Evolutionary conservation across 805 yeast species (phyloP).

Genomic region (Wickerhamiella shivajii): DNA sequence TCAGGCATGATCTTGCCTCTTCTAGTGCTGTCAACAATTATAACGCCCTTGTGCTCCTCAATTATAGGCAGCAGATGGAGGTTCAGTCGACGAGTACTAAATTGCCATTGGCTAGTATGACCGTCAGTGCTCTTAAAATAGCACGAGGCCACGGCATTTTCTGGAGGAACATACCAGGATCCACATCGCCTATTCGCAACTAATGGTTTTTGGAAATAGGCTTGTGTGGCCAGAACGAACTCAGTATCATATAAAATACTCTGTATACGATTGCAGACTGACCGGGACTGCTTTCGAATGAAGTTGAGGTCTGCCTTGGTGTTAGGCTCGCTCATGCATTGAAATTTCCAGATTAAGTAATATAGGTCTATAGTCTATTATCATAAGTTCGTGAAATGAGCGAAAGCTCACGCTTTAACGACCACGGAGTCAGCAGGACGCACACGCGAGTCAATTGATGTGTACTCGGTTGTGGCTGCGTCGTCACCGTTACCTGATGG

Average conservation of each 20-base stretch:
- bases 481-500: constrained; percentile 6
- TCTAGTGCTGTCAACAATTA: constrained; percentile 72
- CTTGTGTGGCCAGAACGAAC: constrained; percentile 33
- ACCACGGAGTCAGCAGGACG: too few relatives aligned
- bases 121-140: constrained; percentile 92
- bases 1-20: constrained; percentile 79
- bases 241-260: constrained; percentile 53
- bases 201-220: constrained; percentile 24
- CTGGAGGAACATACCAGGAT: constrained; percentile 58
- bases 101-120: constrained; percentile 68
- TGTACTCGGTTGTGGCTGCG: too few relatives aligned
- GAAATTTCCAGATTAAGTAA: too few relatives aligned
- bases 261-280: constrained; percentile 45
- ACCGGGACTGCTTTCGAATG: constrained; percentile 36
- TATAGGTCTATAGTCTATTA: too few relatives aligned
- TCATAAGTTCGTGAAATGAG: too few relatives aligned
- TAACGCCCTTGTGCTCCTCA: constrained; percentile 27
- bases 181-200: constrained; percentile 79
- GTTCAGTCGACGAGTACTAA: constrained; percentile 59
- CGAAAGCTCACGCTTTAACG: too few relatives aligned
- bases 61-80: constrained; percentile 49
- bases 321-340: too few relatives aligned
- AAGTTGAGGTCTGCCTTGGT: constrained; percentile 8
- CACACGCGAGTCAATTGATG: too few relatives aligned
- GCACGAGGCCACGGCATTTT: constrained; percentile 30